A percentile compares a stretch with the other conserved stretches of the same genome.
Evolutionary conservation across 163 green algal species (phyloP).

Genomic region (Scenedesmus sp.): DNA sequence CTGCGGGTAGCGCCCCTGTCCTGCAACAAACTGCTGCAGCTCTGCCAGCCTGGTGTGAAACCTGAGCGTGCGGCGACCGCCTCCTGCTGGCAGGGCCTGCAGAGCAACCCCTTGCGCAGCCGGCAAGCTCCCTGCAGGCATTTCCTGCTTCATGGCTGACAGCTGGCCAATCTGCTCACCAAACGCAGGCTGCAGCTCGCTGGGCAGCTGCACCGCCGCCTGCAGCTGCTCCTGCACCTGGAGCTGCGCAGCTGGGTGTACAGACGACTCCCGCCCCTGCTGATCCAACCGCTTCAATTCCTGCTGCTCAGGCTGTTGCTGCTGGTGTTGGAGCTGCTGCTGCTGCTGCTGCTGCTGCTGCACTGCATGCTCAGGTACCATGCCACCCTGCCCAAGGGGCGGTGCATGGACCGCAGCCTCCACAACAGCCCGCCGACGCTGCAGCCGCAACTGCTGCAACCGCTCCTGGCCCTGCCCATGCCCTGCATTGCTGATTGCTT

Average conservation of each 20-base stretch:
- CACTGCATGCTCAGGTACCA: background rate
- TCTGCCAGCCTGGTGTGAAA: background rate
- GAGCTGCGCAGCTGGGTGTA: background rate
- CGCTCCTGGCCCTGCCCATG: background rate
- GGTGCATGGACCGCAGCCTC: background rate
- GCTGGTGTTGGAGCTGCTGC: background rate
- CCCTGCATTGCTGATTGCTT: background rate
- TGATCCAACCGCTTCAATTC: no score
- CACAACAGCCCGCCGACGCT: no score
- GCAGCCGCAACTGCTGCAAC: background rate
- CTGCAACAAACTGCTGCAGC: slow-evolving; percentile 3
- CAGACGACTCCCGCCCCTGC: background rate
- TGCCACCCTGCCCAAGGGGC: background rate
- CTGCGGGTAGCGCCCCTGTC: background rate
- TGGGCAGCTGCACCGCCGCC: background rate
- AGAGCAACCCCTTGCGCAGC: background rate
- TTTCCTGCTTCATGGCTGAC: background rate
- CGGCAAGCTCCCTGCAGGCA: background rate
- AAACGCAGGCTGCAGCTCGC: background rate
- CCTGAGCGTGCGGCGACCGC: no score
- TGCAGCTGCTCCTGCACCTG: background rate
- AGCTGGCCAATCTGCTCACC: background rate
- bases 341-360: background rate
- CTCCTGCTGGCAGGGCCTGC: background rate
- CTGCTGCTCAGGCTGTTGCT: background rate